Conservation (phyloP, 768 basidiomycete species). For the Mycena leptocephala region DNA sequence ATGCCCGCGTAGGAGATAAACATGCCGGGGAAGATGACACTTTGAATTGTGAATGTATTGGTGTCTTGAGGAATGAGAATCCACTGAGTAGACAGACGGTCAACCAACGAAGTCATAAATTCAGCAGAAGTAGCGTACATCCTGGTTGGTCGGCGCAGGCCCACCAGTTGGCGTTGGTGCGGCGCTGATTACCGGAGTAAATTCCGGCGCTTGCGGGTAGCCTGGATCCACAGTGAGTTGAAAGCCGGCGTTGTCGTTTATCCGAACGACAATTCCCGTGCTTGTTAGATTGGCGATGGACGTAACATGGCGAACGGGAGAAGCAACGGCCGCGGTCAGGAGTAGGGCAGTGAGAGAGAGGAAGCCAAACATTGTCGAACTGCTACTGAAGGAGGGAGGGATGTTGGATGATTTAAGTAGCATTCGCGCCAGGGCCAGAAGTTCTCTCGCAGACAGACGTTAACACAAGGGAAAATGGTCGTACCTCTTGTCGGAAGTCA, state of each 20-base stretch:
- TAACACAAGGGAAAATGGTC: no score
- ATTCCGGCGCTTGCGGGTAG: not conserved
- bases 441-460: no score
- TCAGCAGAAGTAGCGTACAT: not conserved
- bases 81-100: not conserved
- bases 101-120: not conserved
- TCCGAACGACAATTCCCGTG: not conserved
- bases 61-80: slow-evolving; percentile 8
- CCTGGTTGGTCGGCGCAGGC: not conserved
- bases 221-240: not conserved
- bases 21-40: slow-evolving; percentile 4
- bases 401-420: not conserved
- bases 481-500: no score
- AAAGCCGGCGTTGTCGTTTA: not conserved
- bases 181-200: not conserved
- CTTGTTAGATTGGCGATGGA: not conserved
- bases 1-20: slow-evolving; percentile 16
- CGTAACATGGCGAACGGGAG: not conserved
- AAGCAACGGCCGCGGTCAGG: not conserved
- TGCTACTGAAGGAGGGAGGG: not conserved
- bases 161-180: not conserved
- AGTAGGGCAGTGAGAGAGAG: not conserved
- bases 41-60: slow-evolving; percentile 9
- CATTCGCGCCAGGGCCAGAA: not conserved
- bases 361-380: slow-evolving; percentile 9